Evolutionary conservation across 257 asterid species (phyloP), one percentile per base, ranked within the genome.

Genomic region (Gentiana dahurica): DNA sequence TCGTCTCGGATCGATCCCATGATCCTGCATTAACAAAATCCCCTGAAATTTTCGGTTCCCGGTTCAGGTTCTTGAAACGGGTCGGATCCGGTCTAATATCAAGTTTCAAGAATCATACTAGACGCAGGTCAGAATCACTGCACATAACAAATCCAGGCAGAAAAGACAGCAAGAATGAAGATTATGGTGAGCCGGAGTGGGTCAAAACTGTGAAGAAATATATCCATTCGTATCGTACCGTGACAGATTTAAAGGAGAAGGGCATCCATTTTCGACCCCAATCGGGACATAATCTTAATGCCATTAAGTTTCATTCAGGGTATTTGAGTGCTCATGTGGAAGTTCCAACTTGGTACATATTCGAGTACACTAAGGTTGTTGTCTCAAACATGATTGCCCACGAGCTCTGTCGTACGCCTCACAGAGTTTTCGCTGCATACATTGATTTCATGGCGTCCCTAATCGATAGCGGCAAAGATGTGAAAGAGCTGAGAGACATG

Each of bases 361-460:
- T 65, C n/a, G 24, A 11, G 3, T n/a, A 50, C 46, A 53, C 73
- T 3, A 65, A 51, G 53, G 66, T 50, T 0, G 15, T 71, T 39
- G 65, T 62, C 34, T 35, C 12, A 34, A 78, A 79, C 55, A 46
- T 79, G 57, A 50, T 70, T 2, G 85, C 77, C 0, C 73, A 55
- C n/a, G 85, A 75, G 47, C 3, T 68, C 2, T 55, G 56, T 8
- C 72, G 65, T 3, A 51, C 34, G 6, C 12, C 52, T 3, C 2
- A 8, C 0, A 39, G 6, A 1, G 59, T 24, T 4, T 54, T 77
- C 34, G 3, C 57, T 1, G 53, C 75, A 0, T 78, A 61, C 52
- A 46, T 78, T 10, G 67, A 52, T 33, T 52, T 78, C 59, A 71
- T 78, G 68, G 72, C 71, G 54, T 71, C 78, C 6, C 60, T 66